These are phyloP conservation scores for Bipolaris oryzae DNA, from an alignment of 2,329 filamentous ascomycete species.

Conservation along the genomic window DNA sequence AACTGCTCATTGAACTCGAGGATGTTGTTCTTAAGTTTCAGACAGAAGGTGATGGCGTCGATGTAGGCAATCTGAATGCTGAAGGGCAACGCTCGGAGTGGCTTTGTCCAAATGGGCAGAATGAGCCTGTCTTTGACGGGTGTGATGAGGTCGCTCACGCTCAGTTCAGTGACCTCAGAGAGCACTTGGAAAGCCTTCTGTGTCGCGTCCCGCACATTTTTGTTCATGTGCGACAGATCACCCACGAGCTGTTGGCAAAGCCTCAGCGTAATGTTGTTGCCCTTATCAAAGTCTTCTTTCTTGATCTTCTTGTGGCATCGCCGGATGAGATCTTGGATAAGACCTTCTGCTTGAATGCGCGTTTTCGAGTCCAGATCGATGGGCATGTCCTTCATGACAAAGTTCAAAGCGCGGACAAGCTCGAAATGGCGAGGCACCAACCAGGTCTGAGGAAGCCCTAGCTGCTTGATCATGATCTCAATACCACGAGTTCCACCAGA, in stretches of 20 bases:
- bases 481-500: conserved; percentile 91
- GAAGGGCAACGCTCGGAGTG: conserved; percentile 88
- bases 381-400: conserved; percentile 98
- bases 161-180: conserved; percentile 74
- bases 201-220: conserved; percentile 86
- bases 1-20: conserved; percentile 91
- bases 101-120: conserved; percentile 94
- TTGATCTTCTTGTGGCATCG: conserved; percentile 79
- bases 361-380: conserved; percentile 91
- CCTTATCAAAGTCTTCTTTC: conserved; percentile 76
- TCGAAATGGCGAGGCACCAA: conserved; percentile 81
- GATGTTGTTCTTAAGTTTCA: conserved; percentile 86
- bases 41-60: conserved; percentile 93
- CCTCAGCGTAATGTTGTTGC: conserved; percentile 70
- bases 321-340: conserved; percentile 77
- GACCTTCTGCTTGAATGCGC: conserved; percentile 78
- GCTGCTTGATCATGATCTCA: conserved; percentile 80
- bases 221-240: conserved; percentile 94
- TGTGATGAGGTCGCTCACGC: conserved; percentile 85
- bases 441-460: conserved; percentile 85
- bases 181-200: conserved; percentile 81
- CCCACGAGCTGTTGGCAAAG: conserved; percentile 85
- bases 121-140: conserved; percentile 89
- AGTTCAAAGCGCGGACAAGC: conserved; percentile 88
- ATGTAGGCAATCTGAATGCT: conserved; percentile 97